A percentile compares a stretch with the other conserved stretches of the same genome.
Conservation (phyloP, 805 yeast genomes). For the Suhomyces canberraensis region DNA sequence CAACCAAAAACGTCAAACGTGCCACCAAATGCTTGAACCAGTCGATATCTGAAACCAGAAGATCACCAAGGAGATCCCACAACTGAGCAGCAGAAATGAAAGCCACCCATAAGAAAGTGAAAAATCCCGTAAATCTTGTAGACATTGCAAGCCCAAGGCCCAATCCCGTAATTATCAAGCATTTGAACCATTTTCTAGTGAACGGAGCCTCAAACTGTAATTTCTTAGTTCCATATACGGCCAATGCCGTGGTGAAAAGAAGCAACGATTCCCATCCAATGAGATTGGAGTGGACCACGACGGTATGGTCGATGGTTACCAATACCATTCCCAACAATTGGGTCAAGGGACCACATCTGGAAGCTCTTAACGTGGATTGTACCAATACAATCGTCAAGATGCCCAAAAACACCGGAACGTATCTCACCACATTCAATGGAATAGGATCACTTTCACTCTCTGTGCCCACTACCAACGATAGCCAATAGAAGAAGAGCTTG, state of each 20-base stretch:
- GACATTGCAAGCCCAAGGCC: slow-evolving; percentile 55
- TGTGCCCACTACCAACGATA: slow-evolving; percentile 45
- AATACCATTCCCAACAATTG: slow-evolving; percentile 51
- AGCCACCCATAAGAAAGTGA: slow-evolving; percentile 65
- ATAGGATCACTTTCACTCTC: not conserved
- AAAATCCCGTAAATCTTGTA: slow-evolving; percentile 68
- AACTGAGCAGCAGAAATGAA: slow-evolving; percentile 44
- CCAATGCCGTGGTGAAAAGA: slow-evolving; percentile 44
- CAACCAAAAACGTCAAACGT: slow-evolving; percentile 42
- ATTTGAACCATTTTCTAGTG: slow-evolving; percentile 49
- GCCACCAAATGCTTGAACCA: slow-evolving; percentile 40
- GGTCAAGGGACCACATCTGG: slow-evolving; percentile 50
- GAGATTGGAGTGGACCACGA: slow-evolving; percentile 58
- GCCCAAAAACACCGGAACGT: slow-evolving; percentile 56
- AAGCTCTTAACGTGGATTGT: slow-evolving; percentile 52
- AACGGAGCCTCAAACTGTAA: slow-evolving; percentile 47
- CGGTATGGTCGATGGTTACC: slow-evolving; percentile 60
- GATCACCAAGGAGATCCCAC: slow-evolving; percentile 73
- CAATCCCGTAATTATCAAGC: slow-evolving; percentile 47
- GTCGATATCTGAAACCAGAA: slow-evolving; percentile 37
- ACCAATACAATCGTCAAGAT: slow-evolving; percentile 49
- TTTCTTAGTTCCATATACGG: slow-evolving; percentile 50
- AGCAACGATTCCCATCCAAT: slow-evolving; percentile 42
- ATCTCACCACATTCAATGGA: slow-evolving; percentile 46
- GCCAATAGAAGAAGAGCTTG: slow-evolving; percentile 53